Evolutionary conservation across 2,329 filamentous ascomycete genomes (phyloP).

Genomic region (Sordariomycetes sp.): DNA sequence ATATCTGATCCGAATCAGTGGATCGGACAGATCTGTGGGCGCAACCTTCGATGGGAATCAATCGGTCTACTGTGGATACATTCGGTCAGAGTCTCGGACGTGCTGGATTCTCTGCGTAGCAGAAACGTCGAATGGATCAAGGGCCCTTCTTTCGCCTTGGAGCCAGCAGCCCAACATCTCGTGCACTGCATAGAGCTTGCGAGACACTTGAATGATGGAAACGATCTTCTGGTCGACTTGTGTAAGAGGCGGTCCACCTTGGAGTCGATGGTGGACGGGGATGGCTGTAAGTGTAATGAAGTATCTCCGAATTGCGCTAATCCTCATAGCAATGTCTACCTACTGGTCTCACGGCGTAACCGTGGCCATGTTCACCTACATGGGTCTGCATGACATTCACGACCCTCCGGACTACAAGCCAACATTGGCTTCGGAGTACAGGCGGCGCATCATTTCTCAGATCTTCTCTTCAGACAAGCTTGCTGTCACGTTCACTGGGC

Average conservation of each 20-base stretch:
- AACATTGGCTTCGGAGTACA: constrained; percentile 22
- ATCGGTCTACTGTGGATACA: constrained; percentile 25
- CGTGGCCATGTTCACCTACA: constrained; percentile 23
- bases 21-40: constrained; percentile 26
- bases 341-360: constrained; percentile 28
- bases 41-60: constrained; percentile 32
- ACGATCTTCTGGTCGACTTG: constrained; percentile 27
- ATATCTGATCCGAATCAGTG: constrained; percentile 21
- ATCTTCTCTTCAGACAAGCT: not conserved
- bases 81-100: constrained; percentile 1
- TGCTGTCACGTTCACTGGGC: constrained; percentile 24
- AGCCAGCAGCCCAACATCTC: constrained; percentile 7
- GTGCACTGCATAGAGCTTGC: constrained; percentile 22
- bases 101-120: constrained; percentile 1
- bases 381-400: constrained; percentile 21
- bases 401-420: constrained; percentile 17
- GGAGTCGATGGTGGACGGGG: constrained; percentile 27
- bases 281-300: too few relatives aligned
- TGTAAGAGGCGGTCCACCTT: constrained; percentile 21
- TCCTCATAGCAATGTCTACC: too few relatives aligned
- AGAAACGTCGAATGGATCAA: constrained; percentile 7
- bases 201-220: constrained; percentile 16
- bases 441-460: constrained; percentile 7
- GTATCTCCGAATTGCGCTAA: too few relatives aligned
- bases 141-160: not conserved